Evolutionary conservation across 192 early-diverging fungal genomes (phyloP), one percentile per base, ranked within the genome.

Genomic region (Oehlia diaphana): DNA sequence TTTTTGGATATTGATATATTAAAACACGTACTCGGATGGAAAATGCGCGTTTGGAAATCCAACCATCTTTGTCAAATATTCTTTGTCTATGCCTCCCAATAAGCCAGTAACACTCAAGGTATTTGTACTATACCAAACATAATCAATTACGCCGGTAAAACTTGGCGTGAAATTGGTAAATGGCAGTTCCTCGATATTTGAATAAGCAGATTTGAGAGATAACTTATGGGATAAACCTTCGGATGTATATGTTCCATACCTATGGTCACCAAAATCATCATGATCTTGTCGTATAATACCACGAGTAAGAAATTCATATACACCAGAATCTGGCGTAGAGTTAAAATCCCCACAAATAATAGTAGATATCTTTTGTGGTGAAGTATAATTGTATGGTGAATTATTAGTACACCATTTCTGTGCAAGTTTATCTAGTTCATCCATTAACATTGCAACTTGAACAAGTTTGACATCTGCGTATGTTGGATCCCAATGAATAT

Each of bases 261-360:
- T 90, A 84, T 94, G 90, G 14, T 87, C 84, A 65, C 84, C 87
- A 82, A 98, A 92, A 81, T 99, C 97, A 50, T 86, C 81, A 84
- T 99, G 97, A 68, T 95, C 93, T 81, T 92, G 92, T 31, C 89
- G 82, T 68, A 98, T 86, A 0, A 84, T 83, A 28, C 95, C 96
- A 28, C 89, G 85, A 67, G 94, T 92, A 65, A 99, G 76, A 82
- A 94, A 97, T 83, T 97, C 96, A 81, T 94, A 95, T 6, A 99
- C 95, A 14, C 98, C 97, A 2, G 94, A 96, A 62, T 90, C 89
- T 3, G 95, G 93, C 9, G 90, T 87, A 39, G 96, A 97, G 85
- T 99, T 99, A 83, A 96, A 96, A 83, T 99, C 98, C 72, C 97
- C 98, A 80, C 93, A 93, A 23, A 98, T 86, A n/a, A 99, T 80